Percentiles rank a stretch among this genome's conserved stretches.
phyloP scores from a whole-genome alignment of 345 rosid genomes.

The Aquilaria sinensis region DNA sequence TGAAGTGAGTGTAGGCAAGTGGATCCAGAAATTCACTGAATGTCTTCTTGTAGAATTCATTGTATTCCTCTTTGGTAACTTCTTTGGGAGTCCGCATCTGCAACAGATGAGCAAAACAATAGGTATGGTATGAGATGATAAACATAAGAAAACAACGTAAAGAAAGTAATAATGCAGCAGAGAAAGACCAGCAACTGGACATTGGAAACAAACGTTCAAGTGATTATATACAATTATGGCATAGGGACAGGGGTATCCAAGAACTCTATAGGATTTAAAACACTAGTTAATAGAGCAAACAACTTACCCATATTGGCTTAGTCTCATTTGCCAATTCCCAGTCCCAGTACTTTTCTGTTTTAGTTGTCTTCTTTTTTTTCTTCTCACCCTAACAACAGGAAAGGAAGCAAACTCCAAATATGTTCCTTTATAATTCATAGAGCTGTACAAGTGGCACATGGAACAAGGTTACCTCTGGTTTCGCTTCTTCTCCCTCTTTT shows the following conservation, averaged over 20 bases:
- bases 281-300: background rate
- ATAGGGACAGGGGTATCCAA: too few species aligned
- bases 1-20: constrained; percentile 77
- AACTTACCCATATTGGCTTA: constrained; percentile 92
- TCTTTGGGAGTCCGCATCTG: constrained; percentile 88
- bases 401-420: constrained; percentile 13
- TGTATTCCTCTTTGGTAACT: constrained; percentile 72
- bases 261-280: too few species aligned
- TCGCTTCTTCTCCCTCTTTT: constrained; percentile 74
- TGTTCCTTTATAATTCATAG: background rate
- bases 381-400: constrained; percentile 55
- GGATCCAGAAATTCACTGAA: constrained; percentile 94
- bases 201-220: too few species aligned
- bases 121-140: background rate
- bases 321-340: constrained; percentile 96
- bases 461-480: constrained; percentile 49
- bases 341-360: constrained; percentile 97
- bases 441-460: background rate
- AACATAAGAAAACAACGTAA: background rate
- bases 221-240: too few species aligned
- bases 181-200: constrained; percentile 2
- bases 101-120: constrained; percentile 9
- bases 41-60: constrained; percentile 90
- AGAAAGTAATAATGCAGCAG: background rate
- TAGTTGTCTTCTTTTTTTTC: constrained; percentile 72